phyloP scores from a whole-genome alignment of 371 early-diverging fungal species.

The Lichtheimia ramosa region DNA sequence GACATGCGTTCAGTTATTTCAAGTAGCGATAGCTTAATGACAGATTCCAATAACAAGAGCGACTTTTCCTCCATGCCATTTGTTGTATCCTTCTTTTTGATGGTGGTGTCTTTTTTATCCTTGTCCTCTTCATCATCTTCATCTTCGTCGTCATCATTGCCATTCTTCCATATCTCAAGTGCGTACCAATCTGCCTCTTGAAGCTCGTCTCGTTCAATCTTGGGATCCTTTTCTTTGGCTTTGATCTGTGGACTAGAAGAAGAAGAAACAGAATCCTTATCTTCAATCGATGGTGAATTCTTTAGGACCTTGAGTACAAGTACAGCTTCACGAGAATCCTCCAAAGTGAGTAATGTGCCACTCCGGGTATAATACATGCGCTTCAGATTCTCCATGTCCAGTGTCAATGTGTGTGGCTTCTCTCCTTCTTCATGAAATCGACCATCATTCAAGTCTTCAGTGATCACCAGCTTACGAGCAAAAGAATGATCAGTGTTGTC shows the following conservation, averaged over 20 bases:
- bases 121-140: slow-evolving; percentile 23
- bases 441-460: slow-evolving; percentile 70
- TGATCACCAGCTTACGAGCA: slow-evolving; percentile 50
- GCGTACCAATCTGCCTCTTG: slow-evolving; percentile 43
- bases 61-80: slow-evolving; percentile 12
- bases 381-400: slow-evolving; percentile 13
- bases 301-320: slow-evolving; percentile 64
- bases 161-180: slow-evolving; percentile 30
- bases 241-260: slow-evolving; percentile 10
- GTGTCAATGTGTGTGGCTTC: slow-evolving; percentile 7
- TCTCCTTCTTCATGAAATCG: slow-evolving; percentile 67
- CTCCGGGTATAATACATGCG: slow-evolving; percentile 72
- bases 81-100: background rate
- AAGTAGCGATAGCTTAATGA: slow-evolving; percentile 60
- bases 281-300: background rate
- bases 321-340: slow-evolving; percentile 66
- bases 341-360: slow-evolving; percentile 70
- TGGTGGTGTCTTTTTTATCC: background rate
- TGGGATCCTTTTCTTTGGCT: slow-evolving; percentile 24
- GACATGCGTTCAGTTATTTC: slow-evolving; percentile 63
- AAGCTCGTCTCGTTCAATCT: slow-evolving; percentile 33
- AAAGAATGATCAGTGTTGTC: slow-evolving; percentile 1
- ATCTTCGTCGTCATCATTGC: slow-evolving; percentile 11
- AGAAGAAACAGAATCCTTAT: background rate
- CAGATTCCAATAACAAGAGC: slow-evolving; percentile 68